Evolutionary conservation across 2,329 filamentous ascomycete species (phyloP).

Genomic region (Colletotrichum echinochloae): DNA sequence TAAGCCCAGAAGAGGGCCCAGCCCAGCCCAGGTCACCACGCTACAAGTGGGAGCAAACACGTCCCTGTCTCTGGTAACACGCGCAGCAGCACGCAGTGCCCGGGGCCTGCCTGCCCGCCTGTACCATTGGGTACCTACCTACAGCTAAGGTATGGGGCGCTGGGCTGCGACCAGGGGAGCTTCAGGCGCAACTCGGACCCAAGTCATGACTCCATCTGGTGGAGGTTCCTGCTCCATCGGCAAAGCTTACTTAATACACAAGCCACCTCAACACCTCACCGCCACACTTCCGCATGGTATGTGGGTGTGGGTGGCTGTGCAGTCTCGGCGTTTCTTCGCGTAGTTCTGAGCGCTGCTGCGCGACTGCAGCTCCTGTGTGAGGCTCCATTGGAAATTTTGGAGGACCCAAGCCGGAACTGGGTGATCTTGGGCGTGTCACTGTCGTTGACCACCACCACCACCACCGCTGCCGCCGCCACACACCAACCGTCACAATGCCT

Average conservation of each 20-base stretch:
- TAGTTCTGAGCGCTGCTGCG: slow-evolving; percentile 1
- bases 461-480: slow-evolving; percentile 14
- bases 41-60: slow-evolving; percentile 37
- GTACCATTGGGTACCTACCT: too few relatives aligned
- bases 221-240: background rate
- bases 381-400: slow-evolving; percentile 39
- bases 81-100: background rate
- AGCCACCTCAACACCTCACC: background rate
- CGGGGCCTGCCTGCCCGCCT: too few relatives aligned
- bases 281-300: background rate
- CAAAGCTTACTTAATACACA: background rate
- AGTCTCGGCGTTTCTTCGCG: slow-evolving; percentile 11
- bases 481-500: slow-evolving; percentile 34
- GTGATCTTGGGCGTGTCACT: slow-evolving; percentile 14
- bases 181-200: slow-evolving; percentile 10
- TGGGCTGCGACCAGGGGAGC: slow-evolving; percentile 16
- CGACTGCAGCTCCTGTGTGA: slow-evolving; percentile 16
- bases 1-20: too few relatives aligned
- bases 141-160: slow-evolving; percentile 6
- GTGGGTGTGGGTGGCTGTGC: slow-evolving; percentile 10
- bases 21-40: too few relatives aligned
- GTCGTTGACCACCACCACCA: slow-evolving; percentile 16
- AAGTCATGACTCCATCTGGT: slow-evolving; percentile 10
- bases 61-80: slow-evolving; percentile 20
- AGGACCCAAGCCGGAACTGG: slow-evolving; percentile 21